Conservation (phyloP, 768 basidiomycete species). For the Hortiboletus flavorubellus region DNA sequence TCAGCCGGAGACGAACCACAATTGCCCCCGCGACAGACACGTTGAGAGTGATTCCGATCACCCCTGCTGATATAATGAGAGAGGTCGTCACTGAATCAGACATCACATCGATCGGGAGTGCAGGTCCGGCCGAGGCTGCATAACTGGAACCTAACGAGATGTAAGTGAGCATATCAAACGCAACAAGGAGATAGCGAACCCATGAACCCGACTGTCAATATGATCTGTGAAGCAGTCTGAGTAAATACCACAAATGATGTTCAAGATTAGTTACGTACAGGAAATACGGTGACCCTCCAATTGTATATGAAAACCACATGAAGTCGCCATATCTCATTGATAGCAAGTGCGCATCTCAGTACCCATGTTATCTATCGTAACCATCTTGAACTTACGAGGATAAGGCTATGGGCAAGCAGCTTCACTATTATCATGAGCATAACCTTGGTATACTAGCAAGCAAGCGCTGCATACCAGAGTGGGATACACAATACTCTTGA, state of each 20-base stretch:
- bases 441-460: too few species aligned
- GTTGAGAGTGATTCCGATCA: neutral
- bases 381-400: neutral
- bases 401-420: neutral
- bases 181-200: neutral
- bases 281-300: neutral
- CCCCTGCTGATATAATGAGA: neutral
- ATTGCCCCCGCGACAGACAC: neutral
- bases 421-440: neutral
- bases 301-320: neutral
- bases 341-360: neutral
- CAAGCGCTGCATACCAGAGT: neutral
- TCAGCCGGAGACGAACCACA: neutral
- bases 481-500: neutral
- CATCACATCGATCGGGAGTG: neutral
- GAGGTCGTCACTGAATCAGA: neutral
- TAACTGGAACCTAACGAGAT: neutral
- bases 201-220: neutral
- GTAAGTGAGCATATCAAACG: neutral
- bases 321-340: conserved; percentile 2
- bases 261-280: neutral
- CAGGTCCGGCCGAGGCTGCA: neutral
- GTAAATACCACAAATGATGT: neutral
- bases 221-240: neutral
- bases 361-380: too few species aligned